Conservation (phyloP, 441 rosid species). For the Manihot esculenta region DNA sequence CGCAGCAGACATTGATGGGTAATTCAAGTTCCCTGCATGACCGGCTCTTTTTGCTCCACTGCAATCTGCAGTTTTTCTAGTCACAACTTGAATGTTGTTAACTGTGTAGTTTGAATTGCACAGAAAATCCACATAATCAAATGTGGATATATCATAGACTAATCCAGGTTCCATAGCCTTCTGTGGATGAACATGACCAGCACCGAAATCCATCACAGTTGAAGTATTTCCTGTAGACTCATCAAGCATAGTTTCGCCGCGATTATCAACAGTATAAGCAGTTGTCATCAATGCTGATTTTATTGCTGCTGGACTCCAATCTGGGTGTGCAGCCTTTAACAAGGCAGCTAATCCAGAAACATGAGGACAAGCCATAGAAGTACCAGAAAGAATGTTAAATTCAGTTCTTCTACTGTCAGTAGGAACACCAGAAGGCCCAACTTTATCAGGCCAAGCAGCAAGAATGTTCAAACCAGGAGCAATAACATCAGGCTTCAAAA, state of each 20-base stretch:
- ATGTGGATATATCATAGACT: constrained; percentile 55
- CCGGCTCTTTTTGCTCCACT: constrained; percentile 56
- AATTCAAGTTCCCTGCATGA: constrained; percentile 70
- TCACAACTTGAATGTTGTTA: constrained; percentile 55
- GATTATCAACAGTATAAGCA: constrained; percentile 54
- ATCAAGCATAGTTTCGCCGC: constrained; percentile 48
- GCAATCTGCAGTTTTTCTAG: constrained; percentile 52
- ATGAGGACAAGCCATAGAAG: constrained; percentile 87
- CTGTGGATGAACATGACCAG: constrained; percentile 68
- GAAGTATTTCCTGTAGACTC: constrained; percentile 64
- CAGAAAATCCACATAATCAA: constrained; percentile 60
- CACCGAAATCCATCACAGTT: constrained; percentile 60
- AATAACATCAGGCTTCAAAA: constrained; percentile 72
- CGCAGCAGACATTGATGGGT: constrained; percentile 66
- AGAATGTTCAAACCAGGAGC: constrained; percentile 81
- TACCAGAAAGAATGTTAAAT: constrained; percentile 76
- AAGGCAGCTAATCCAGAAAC: constrained; percentile 78
- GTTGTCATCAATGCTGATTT: constrained; percentile 83
- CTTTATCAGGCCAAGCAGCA: constrained; percentile 76
- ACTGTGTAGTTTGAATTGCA: constrained; percentile 65
- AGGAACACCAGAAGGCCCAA: constrained; percentile 62
- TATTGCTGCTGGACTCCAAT: constrained; percentile 77
- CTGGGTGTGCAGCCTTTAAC: constrained; percentile 69
- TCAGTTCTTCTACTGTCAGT: constrained; percentile 59
- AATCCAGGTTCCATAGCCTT: constrained; percentile 75